Base-by-base conservation (phyloP, 495 filamentous ascomycete genomes). In the Talaromyces nanjingensis region DNA sequence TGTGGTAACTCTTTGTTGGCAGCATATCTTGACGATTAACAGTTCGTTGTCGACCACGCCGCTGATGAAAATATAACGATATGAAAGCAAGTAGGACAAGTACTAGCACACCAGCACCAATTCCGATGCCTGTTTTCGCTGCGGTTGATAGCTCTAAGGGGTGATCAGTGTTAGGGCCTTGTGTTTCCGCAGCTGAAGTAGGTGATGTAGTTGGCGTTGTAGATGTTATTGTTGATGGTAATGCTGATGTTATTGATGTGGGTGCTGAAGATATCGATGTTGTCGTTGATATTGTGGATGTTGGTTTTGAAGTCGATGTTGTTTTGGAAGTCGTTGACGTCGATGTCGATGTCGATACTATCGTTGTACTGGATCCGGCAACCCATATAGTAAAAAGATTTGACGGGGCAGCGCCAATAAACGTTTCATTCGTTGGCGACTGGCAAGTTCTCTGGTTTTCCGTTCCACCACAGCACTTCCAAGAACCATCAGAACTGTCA, bases 391-490 rank as follows among this genome's bases (percentile, higher is more conserved):
- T 62, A 49, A 62, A n/a, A 6, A 62, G 22, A 11, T 49, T 47
- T 16, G 33, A 45, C 4, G 60, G 60, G 27, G 60, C 39, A 16
- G 60, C 34, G 29, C 31, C 60, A 18, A 45, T 42, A 18, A 62
- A 62, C 4, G 60, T 47, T 31, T 62, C 60, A 27, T 62, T 49
- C 42, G 60, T 62, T 45, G 60, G 60, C 7, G 34, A n/a, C 45
- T 62, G 60, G 18, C 60, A 62, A 53, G n/a, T 31, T 45, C 60
- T 31, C 24, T 29, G 9, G 24, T n/a, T 47, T n/a, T 62, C 25
- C 4, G n/a, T 42, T 20, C 24, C 24, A 49, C 33, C 60, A 49
- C 60, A 62, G 45, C 60, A 62, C 42, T 62, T 49, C 60, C 60
- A 62, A 6, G 42, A 29, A 27, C 60, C 33, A n/a, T 49, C 39